Conservation (phyloP, 78 protist species). For the Paratrimastix pyriformis region DNA sequence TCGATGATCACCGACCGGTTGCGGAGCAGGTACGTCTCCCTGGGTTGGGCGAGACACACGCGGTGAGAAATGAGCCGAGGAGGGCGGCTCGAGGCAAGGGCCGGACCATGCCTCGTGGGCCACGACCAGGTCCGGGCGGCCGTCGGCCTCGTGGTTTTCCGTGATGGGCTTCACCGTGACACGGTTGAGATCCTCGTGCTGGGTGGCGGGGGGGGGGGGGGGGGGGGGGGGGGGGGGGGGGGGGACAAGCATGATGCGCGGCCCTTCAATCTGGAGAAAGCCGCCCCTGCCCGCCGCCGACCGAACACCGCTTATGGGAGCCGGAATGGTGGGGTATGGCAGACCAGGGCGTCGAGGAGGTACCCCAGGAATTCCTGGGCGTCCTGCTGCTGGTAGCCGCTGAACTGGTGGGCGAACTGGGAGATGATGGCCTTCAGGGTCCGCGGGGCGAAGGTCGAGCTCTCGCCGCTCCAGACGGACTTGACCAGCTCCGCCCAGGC, state of each 20-base stretch:
- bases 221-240: too few species aligned
- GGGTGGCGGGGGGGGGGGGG: background rate
- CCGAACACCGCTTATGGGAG: too few species aligned
- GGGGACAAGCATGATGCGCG: too few species aligned
- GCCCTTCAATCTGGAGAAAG: too few species aligned
- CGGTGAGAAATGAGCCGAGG: too few species aligned
- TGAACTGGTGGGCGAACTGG: background rate
- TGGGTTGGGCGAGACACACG: too few species aligned
- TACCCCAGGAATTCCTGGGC: background rate
- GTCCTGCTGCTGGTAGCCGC: background rate
- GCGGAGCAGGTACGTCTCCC: background rate
- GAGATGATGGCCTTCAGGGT: background rate
- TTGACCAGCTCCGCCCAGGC: background rate
- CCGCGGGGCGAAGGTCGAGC: background rate
- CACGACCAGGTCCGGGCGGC: too few species aligned
- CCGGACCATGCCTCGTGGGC: too few species aligned
- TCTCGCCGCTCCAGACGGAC: background rate
- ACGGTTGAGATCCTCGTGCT: conserved; percentile 4
- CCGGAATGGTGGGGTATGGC: too few species aligned
- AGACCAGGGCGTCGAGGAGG: background rate
- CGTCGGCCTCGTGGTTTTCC: background rate
- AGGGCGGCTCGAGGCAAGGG: background rate
- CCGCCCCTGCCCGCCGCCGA: too few species aligned
- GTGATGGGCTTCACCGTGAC: background rate
- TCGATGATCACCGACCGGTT: background rate